phyloP scores from a whole-genome alignment of 1,284 basidiomycete species.

The Fomitopsis betulina region DNA sequence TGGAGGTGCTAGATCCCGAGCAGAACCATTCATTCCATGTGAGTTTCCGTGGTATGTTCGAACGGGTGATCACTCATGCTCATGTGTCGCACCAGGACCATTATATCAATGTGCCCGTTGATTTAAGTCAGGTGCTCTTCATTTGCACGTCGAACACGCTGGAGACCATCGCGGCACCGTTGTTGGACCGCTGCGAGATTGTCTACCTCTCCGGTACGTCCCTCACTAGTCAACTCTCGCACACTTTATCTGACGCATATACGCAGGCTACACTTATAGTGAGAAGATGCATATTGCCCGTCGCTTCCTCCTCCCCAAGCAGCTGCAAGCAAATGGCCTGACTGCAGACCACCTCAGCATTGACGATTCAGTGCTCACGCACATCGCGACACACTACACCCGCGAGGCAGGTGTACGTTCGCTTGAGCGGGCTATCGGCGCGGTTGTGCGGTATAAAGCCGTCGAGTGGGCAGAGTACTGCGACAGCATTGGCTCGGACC shows the following conservation, averaged over 20 bases:
- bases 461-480: slow-evolving; percentile 82
- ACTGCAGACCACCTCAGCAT: slow-evolving; percentile 32
- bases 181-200: slow-evolving; percentile 74
- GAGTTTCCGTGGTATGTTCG: slow-evolving; percentile 21
- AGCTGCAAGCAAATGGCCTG: slow-evolving; percentile 69
- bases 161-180: slow-evolving; percentile 83
- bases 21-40: slow-evolving; percentile 85
- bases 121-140: slow-evolving; percentile 84
- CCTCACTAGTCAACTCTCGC: background rate
- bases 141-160: slow-evolving; percentile 87
- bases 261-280: slow-evolving; percentile 77
- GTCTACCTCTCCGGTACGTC: slow-evolving; percentile 59
- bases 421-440: slow-evolving; percentile 84
- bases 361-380: slow-evolving; percentile 65
- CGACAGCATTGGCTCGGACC: slow-evolving; percentile 36
- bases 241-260: background rate
- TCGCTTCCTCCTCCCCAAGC: slow-evolving; percentile 84
- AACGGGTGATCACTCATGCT: background rate
- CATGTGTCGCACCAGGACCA: slow-evolving; percentile 57
- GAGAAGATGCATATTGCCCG: slow-evolving; percentile 89
- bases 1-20: slow-evolving; percentile 91
- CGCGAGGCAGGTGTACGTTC: slow-evolving; percentile 90
- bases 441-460: slow-evolving; percentile 82
- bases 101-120: slow-evolving; percentile 88
- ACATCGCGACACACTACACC: slow-evolving; percentile 77